These are phyloP conservation scores for Solanum chacoense DNA, from an alignment of 305 asterid genomes.

Conservation along the genomic window DNA sequence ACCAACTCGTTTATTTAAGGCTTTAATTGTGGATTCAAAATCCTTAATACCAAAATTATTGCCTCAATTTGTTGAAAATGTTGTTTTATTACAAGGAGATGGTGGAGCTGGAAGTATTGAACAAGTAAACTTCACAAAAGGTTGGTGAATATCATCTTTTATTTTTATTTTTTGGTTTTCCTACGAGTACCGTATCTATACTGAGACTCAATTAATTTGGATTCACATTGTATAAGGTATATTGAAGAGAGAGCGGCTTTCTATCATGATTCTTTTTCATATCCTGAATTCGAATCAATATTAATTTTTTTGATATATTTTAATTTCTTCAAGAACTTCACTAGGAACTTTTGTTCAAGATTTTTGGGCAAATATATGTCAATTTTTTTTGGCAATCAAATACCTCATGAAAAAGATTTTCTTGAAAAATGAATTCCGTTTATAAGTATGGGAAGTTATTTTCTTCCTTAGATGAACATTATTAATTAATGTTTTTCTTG, in stretches of 20 bases:
- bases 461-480: neutral
- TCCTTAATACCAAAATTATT: slow-evolving; percentile 30
- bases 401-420: neutral
- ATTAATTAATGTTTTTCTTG: neutral
- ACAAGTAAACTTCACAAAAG: slow-evolving; percentile 34
- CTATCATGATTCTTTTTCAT: neutral
- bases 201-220: neutral
- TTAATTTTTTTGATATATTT: neutral
- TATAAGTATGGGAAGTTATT: neutral
- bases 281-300: neutral
- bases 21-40: slow-evolving; percentile 33
- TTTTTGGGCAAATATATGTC: neutral
- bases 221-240: rapidly evolving
- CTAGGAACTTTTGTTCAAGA: neutral
- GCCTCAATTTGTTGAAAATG: slow-evolving; percentile 33
- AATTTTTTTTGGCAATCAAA: neutral
- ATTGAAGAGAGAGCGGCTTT: neutral
- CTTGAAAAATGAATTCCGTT: neutral
- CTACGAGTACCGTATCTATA: rapidly evolving
- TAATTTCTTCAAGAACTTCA: neutral
- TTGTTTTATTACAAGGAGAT: slow-evolving; percentile 26
- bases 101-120: slow-evolving; percentile 26
- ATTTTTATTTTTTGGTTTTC: neutral
- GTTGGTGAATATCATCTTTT: slow-evolving; percentile 6
- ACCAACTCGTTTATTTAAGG: slow-evolving; percentile 27